These are phyloP conservation scores for Blastomyces silverae DNA, from an alignment of 2,329 filamentous ascomycete species.

Conservation along the genomic window DNA sequence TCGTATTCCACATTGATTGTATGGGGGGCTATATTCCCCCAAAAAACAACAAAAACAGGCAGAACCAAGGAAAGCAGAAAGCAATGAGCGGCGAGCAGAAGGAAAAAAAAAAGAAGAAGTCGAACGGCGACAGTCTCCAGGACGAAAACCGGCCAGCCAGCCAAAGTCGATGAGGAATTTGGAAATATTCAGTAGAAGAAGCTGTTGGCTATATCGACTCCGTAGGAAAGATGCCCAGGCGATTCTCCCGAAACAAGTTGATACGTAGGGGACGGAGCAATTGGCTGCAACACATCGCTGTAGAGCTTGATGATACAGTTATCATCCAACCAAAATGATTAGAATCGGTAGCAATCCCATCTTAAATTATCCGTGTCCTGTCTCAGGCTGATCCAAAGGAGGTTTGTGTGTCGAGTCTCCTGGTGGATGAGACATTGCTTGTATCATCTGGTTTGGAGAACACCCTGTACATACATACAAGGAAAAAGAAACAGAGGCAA, in stretches of 20 bases:
- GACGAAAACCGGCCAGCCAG: no score
- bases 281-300: background rate
- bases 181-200: background rate
- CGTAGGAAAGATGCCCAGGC: background rate
- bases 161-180: background rate
- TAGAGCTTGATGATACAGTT: background rate
- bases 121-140: background rate
- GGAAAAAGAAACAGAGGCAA: no score
- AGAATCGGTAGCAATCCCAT: background rate
- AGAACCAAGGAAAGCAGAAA: background rate
- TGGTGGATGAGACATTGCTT: background rate
- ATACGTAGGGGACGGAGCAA: background rate
- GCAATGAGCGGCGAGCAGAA: no score
- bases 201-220: background rate
- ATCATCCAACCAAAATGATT: background rate
- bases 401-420: background rate
- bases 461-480: no score
- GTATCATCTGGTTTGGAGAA: background rate
- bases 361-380: background rate
- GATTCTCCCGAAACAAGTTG: background rate
- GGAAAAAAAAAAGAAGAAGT: no score
- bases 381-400: background rate
- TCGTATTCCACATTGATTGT: constrained; percentile 15
- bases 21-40: background rate
- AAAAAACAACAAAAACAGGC: background rate